Evolutionary conservation across 352 stramenopile genomes (phyloP).

Genomic region (Phytopythium kandeliae): DNA sequence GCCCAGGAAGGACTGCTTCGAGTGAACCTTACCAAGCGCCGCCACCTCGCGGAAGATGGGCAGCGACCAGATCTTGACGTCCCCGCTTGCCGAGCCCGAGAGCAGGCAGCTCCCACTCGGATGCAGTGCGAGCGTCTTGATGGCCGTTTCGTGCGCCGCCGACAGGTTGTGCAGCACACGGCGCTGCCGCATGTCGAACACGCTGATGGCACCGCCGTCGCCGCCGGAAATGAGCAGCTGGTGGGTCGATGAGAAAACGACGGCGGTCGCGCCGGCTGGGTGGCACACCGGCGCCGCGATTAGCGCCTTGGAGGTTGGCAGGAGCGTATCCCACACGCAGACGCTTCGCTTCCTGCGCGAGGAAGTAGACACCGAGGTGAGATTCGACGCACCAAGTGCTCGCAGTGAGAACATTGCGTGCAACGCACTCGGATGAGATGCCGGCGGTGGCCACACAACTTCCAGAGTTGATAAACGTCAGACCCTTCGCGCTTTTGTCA

Average conservation of each 20-base stretch:
- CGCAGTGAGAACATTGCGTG: too few species aligned
- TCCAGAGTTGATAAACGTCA: conserved; percentile 78
- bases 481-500: conserved; percentile 75
- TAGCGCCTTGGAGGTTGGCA: conserved; percentile 66
- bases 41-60: conserved; percentile 81
- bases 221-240: conserved; percentile 83
- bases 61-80: conserved; percentile 87
- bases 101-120: conserved; percentile 76
- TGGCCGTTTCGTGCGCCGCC: conserved; percentile 78
- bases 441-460: conserved; percentile 72
- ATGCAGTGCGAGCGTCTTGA: conserved; percentile 78
- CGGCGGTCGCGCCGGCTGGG: conserved; percentile 60
- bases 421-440: conserved; percentile 59
- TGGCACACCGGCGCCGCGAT: conserved; percentile 69
- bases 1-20: conserved; percentile 75
- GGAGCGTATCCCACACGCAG: conserved; percentile 80
- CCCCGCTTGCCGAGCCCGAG: conserved; percentile 73
- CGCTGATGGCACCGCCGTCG: conserved; percentile 67
- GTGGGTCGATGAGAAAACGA: conserved; percentile 73
- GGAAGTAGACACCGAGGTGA: background rate
- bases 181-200: conserved; percentile 86
- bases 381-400: too few species aligned
- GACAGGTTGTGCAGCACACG: conserved; percentile 81
- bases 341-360: conserved; percentile 65
- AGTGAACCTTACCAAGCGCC: conserved; percentile 64